A percentile compares a stretch with the other conserved stretches of the same genome.
Evolutionary conservation across 1,284 basidiomycete species (phyloP).

Genomic region (Melampsora americana): DNA sequence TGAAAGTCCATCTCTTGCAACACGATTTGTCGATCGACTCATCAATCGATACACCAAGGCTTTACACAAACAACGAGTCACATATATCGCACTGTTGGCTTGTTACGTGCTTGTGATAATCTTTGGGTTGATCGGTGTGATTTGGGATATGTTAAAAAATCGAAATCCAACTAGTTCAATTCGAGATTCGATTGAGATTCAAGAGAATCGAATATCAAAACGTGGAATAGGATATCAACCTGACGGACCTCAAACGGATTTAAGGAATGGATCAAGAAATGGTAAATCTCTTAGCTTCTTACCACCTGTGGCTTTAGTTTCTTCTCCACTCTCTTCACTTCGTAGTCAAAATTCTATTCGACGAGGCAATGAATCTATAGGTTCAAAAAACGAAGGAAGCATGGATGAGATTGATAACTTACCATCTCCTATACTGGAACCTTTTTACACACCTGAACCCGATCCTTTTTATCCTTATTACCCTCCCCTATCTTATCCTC

Average conservation of each 20-base stretch:
- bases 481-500: not conserved
- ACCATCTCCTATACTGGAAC: not conserved
- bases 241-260: not conserved
- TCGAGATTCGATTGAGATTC: not conserved
- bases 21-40: constrained; percentile 26
- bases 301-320: constrained; percentile 12
- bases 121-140: constrained; percentile 19
- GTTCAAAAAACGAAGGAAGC: not conserved
- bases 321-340: constrained; percentile 8
- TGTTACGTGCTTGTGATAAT: constrained; percentile 26
- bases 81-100: constrained; percentile 20
- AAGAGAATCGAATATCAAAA: not conserved
- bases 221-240: not conserved
- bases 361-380: not conserved
- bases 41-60: constrained; percentile 34
- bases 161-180: constrained; percentile 1
- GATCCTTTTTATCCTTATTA: not conserved
- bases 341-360: not conserved
- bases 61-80: constrained; percentile 27
- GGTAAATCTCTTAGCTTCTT: constrained; percentile 18
- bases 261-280: constrained; percentile 16
- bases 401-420: not conserved
- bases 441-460: not conserved
- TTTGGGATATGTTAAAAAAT: constrained; percentile 28
- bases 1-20: constrained; percentile 9